phyloP scores from a whole-genome alignment of 768 basidiomycete species.

The Podaxis carcinomalis region DNA sequence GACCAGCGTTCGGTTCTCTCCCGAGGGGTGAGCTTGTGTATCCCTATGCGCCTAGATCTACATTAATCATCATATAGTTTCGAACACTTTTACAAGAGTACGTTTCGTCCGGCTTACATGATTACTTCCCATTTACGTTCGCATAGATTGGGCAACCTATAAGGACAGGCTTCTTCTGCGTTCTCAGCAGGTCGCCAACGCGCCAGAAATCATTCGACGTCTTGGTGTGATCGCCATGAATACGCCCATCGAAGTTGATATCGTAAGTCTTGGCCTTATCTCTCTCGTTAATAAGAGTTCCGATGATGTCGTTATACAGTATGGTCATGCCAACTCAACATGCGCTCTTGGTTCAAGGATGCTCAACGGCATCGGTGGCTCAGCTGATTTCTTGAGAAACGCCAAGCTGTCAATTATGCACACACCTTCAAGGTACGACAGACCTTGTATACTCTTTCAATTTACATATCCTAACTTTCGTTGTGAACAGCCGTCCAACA shows the following conservation, averaged over 20 bases:
- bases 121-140: not conserved
- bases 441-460: not conserved
- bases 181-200: conserved; percentile 48
- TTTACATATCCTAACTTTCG: not conserved
- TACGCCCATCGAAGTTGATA: conserved; percentile 46
- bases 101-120: conserved; percentile 4
- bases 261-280: conserved; percentile 25
- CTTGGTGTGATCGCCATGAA: conserved; percentile 50
- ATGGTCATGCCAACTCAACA: conserved; percentile 49
- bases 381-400: conserved; percentile 44
- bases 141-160: conserved; percentile 39
- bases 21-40: conserved; percentile 28
- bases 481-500: conserved; percentile 31
- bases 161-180: conserved; percentile 43
- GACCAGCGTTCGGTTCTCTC: conserved; percentile 42
- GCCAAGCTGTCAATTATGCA: conserved; percentile 50
- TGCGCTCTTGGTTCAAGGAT: conserved; percentile 46
- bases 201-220: conserved; percentile 43
- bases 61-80: conserved; percentile 22
- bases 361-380: conserved; percentile 47
- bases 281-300: not conserved
- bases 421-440: conserved; percentile 36
- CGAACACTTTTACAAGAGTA: conserved; percentile 44
- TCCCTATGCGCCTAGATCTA: not conserved
- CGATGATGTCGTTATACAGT: conserved; percentile 19